Evolutionary conservation across 495 filamentous ascomycete genomes (phyloP), one percentile per base, ranked within the genome.

Genomic region (Lophium mytilinum): DNA sequence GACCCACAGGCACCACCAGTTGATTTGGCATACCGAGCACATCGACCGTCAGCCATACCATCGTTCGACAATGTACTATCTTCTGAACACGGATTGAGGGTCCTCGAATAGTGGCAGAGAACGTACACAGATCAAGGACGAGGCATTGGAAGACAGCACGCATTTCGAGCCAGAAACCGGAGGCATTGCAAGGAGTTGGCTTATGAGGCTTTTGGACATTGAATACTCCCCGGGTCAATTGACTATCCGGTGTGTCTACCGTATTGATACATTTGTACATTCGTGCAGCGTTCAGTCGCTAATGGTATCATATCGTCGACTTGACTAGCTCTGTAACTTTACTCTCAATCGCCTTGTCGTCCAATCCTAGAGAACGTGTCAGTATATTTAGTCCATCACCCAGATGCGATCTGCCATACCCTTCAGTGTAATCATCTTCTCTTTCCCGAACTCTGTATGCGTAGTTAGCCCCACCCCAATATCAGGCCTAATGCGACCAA

Each of bases 291-390:
- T 9, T 12, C 17, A 4, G 8, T 24, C 45, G 21, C 15, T 24
- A 9, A 30, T 18, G 1, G 17, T 48, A 48, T 54, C 39, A 64
- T 61, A 61, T 58, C 11, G 48, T 17, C 9, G 61, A 48, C 76
- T 90, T 90, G 48, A 95, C 92, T 59, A 98, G 75, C 53, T 78
- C 76, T 55, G 89, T 85, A 57, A 98, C 82, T 62, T 83, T 83
- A 48, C 89, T 86, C 76, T 97, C 94, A 64, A 98, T 95, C 73
- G 91, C 83, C 72, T 93, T 86, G 68, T 95, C 89, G 50, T 86
- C 83, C 60, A 98, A 77, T 49, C 91, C 90, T 95, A 37, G 24
- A 40, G 33, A 37, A 50, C 57, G 30, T 53, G 52, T 68, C 53
- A 71, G 58, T 58, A 59, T 6, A 3, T 30, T 30, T 30, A 2